Evolutionary conservation across 202 grass and related monocot genomes (phyloP).

Genomic region (Setaria italica): DNA sequence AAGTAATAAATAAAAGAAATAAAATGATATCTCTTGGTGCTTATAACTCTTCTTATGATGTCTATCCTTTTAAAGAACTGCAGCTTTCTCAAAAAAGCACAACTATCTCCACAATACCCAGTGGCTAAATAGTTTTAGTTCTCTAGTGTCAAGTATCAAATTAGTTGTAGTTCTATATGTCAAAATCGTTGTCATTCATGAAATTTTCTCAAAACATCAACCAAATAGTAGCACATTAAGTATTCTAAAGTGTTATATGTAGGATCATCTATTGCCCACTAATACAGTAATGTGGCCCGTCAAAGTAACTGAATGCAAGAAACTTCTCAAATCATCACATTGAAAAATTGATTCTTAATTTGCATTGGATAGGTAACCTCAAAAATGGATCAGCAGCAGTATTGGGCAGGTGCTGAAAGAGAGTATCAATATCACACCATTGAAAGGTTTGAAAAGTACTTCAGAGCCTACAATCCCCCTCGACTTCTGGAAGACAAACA

Average conservation of each 20-base stretch:
- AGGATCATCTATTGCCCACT: not conserved
- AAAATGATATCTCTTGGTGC: not conserved
- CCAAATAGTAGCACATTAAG: not conserved
- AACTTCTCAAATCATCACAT: not conserved
- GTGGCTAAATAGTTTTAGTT: not conserved
- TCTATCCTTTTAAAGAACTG: not conserved
- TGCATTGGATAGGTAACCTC: slow-evolving; percentile 72
- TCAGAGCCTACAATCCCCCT: slow-evolving; percentile 51
- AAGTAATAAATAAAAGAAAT: not conserved
- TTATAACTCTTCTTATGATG: not conserved
- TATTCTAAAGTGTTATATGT: not conserved
- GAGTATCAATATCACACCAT: slow-evolving; percentile 69
- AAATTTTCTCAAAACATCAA: not conserved
- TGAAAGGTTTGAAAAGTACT: slow-evolving; percentile 67
- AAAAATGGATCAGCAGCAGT: slow-evolving; percentile 90
- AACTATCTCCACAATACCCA: not conserved
- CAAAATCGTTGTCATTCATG: not conserved
- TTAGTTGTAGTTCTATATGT: not conserved
- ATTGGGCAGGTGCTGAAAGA: slow-evolving; percentile 66
- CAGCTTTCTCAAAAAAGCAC: not conserved
- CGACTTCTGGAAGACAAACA: not conserved
- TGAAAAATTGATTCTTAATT: not conserved
- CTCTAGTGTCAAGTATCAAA: not conserved
- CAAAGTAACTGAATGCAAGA: not conserved
- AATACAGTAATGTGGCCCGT: not conserved